Percentiles rank a stretch among this genome's conserved stretches.
Conservation (phyloP, 768 basidiomycete genomes). For the Lactarius akahatsu region DNA sequence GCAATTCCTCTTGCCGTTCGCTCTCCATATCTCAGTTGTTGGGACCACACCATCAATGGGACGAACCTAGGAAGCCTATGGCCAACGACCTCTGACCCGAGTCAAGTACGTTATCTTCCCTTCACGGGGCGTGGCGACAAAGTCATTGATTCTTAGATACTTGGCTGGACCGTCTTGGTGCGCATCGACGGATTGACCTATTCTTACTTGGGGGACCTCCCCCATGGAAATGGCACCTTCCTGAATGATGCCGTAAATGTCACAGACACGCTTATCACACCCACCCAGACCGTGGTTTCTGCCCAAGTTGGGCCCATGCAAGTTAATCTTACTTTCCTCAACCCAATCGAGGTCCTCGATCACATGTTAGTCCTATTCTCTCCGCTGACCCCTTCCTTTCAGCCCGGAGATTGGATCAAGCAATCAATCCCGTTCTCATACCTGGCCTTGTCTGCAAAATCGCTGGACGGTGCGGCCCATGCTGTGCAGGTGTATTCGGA, state of each 20-base stretch:
- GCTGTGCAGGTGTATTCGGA: constrained; percentile 42
- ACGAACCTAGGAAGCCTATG: constrained; percentile 19
- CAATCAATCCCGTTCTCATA: constrained; percentile 45
- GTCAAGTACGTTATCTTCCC: no score
- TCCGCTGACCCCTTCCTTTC: neutral
- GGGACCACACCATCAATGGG: constrained; percentile 21
- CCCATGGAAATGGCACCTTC: no score
- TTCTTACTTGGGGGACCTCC: constrained; percentile 26
- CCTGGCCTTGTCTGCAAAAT: constrained; percentile 34
- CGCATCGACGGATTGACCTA: constrained; percentile 25
- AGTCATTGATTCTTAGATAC: constrained; percentile 1
- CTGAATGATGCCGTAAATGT: constrained; percentile 26
- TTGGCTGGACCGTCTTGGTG: constrained; percentile 24
- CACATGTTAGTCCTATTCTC: neutral
- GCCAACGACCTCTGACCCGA: constrained; percentile 23
- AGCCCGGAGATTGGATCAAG: constrained; percentile 40
- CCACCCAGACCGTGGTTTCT: constrained; percentile 38
- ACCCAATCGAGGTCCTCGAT: constrained; percentile 38
- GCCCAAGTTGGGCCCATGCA: constrained; percentile 40
- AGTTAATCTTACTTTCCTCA: constrained; percentile 41
- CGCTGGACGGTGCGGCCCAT: constrained; percentile 38
- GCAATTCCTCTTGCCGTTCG: constrained; percentile 34
- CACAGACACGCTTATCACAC: constrained; percentile 35
- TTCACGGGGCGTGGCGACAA: neutral
- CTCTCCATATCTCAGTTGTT: constrained; percentile 33